Evolutionary conservation across 129 eudicot species (phyloP), one percentile per base, ranked within the genome.

Genomic region (Lonicera japonica): DNA sequence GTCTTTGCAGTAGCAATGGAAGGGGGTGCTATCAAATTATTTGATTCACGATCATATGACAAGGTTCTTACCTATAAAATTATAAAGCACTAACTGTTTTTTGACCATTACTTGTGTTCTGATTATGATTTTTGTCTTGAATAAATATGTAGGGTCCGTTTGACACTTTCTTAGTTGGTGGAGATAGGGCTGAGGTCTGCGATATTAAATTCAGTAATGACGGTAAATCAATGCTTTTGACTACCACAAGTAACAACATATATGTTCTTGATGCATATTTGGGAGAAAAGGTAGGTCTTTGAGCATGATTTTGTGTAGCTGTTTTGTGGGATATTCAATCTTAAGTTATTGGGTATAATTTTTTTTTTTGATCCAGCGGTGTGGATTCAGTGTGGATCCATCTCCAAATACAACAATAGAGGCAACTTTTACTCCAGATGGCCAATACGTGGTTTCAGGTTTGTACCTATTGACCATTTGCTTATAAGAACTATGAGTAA

Each of bases 1-100:
- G 96, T 92, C 40, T 92, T 92, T 87, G 98, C 96, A 4, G 98
- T 92, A 73, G 86, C 96, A 39, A 91, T 92, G 98, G 98, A 92
- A 85, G 98, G 98, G 59, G 96, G 98, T 67, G 98, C 95, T 71
- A 78, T 92, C 68, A 92, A 87, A 70, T 62, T 92, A 65, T 92
- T 92, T 58, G 98, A 92, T 73, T 92, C 98, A 29, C 76, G 98
- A 19, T 87, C 96, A 10, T 92, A 79, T 72, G 98, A 92, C 76
- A 92, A 92, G 95, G 98, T 92, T 74, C 43, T 51, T 43, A 53
- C 29, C 59, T n/a, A n/a, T n/a, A n/a, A n/a, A n/a, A n/a, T n/a
- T 57, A 55, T 8, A 60, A 19, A 24, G 19, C 48, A 45, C 56
- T 56, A 22, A 16, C 15, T 53, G 15, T 50, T 29, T 1, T 1